Evolutionary conservation across 202 grass and related monocot species (phyloP).

Genomic region (Bolboschoenoplectus hybrid): DNA sequence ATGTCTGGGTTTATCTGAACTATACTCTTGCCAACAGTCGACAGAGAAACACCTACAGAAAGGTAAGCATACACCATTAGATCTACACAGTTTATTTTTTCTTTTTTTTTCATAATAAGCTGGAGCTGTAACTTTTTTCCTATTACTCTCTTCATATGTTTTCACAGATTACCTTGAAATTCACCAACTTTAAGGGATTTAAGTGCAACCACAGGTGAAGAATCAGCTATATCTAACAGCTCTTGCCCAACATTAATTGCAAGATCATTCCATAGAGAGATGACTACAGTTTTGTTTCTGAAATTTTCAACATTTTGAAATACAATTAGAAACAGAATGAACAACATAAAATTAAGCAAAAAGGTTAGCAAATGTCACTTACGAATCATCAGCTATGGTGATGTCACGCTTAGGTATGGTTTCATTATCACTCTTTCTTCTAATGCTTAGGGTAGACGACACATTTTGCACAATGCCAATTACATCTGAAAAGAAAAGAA

Average conservation of each 20-base stretch:
- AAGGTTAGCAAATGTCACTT: slow-evolving; percentile 28
- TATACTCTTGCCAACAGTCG: slow-evolving; percentile 76
- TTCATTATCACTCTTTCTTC: slow-evolving; percentile 81
- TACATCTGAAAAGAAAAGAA: slow-evolving; percentile 55
- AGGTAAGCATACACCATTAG: background rate
- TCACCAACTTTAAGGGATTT: slow-evolving; percentile 88
- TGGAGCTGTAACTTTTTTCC: background rate
- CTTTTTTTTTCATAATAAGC: background rate
- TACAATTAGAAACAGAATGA: slow-evolving; percentile 25
- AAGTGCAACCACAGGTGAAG: slow-evolving; percentile 66
- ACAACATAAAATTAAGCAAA: background rate
- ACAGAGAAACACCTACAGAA: slow-evolving; percentile 73
- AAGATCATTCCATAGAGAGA: slow-evolving; percentile 95
- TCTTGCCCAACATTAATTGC: slow-evolving; percentile 77
- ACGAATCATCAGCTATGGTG: slow-evolving; percentile 91
- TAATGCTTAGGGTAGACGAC: slow-evolving; percentile 75
- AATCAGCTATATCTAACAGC: slow-evolving; percentile 82
- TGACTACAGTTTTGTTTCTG: slow-evolving; percentile 81
- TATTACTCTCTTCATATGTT: background rate
- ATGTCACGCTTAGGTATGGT: slow-evolving; percentile 89
- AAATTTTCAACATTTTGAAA: slow-evolving; percentile 36
- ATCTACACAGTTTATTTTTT: background rate
- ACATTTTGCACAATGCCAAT: slow-evolving; percentile 83
- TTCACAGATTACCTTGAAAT: slow-evolving; percentile 70
- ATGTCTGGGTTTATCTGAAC: slow-evolving; percentile 70